Percentiles rank a stretch among this genome's conserved stretches.
These are phyloP conservation scores for Penicillium cinerascens DNA, from an alignment of 495 filamentous ascomycete species.

Conservation along the genomic window DNA sequence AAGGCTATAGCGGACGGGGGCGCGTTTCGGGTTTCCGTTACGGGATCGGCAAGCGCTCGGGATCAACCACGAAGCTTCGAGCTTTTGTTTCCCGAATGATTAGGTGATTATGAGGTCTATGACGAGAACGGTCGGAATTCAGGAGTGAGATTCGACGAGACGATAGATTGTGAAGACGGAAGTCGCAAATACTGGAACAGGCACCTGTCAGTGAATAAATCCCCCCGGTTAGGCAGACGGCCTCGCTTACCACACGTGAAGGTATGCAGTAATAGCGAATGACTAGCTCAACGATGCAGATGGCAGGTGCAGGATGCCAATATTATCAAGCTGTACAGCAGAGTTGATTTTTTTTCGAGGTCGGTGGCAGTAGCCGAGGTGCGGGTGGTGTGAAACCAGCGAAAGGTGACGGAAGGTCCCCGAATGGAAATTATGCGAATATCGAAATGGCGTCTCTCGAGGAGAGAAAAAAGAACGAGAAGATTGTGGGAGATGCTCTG, in stretches of 20 bases:
- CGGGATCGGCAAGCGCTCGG: constrained; percentile 21
- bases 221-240: neutral
- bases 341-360: neutral
- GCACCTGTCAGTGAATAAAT: constrained; percentile 11
- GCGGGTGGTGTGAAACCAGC: constrained; percentile 1
- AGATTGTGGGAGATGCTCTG: constrained; percentile 42
- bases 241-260: constrained; percentile 23
- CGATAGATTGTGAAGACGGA: constrained; percentile 9
- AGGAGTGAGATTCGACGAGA: constrained; percentile 16
- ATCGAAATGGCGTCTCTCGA: constrained; percentile 10
- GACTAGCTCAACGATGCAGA: constrained; percentile 14
- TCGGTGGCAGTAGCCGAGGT: constrained; percentile 1
- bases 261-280: constrained; percentile 16
- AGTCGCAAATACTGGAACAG: constrained; percentile 17
- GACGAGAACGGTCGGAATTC: constrained; percentile 15
- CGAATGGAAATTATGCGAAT: constrained; percentile 19
- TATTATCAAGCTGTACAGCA: constrained; percentile 29
- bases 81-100: constrained; percentile 26
- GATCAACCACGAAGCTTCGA: constrained; percentile 33
- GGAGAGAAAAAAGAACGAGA: constrained; percentile 18
- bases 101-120: constrained; percentile 37
- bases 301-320: constrained; percentile 5
- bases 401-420: constrained; percentile 2
- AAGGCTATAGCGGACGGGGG: constrained; percentile 17
- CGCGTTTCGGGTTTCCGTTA: constrained; percentile 13